phyloP scores from a whole-genome alignment of 306 rosid genomes.

The Corylus avellana region DNA sequence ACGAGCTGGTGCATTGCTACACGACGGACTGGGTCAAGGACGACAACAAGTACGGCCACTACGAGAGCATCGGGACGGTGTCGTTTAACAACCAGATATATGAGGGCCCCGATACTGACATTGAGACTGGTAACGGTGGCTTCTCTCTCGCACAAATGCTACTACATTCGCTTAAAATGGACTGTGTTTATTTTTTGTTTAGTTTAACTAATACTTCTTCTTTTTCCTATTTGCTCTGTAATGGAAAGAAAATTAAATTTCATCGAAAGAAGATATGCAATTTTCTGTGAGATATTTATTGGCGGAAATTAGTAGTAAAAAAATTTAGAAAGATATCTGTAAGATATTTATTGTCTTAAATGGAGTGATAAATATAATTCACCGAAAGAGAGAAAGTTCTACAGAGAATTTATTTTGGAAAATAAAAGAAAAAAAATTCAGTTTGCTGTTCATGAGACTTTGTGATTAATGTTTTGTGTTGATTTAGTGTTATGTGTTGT shows the following conservation, averaged over 20 bases:
- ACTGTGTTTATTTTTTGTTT: neutral
- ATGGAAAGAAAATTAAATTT: neutral
- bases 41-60: conserved; percentile 94
- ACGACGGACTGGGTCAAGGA: conserved; percentile 96
- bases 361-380: neutral
- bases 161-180: neutral
- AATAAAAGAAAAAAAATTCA: too few relatives aligned
- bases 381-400: neutral
- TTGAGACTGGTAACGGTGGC: conserved; percentile 72
- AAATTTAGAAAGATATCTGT: neutral
- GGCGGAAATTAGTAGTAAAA: neutral
- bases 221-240: neutral
- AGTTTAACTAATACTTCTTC: neutral
- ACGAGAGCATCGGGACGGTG: conserved; percentile 63
- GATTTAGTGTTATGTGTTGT: neutral
- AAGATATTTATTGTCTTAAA: neutral
- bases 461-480: neutral
- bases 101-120: conserved; percentile 97
- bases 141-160: neutral
- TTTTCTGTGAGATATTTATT: neutral
- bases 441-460: too few relatives aligned
- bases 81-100: conserved; percentile 86
- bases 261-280: neutral
- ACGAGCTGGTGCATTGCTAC: conserved; percentile 91
- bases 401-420: too few relatives aligned